Percentiles rank a stretch among this genome's conserved stretches.
phyloP scores from a whole-genome alignment of 2,329 filamentous ascomycete species.

The Fusarium agapanthi region DNA sequence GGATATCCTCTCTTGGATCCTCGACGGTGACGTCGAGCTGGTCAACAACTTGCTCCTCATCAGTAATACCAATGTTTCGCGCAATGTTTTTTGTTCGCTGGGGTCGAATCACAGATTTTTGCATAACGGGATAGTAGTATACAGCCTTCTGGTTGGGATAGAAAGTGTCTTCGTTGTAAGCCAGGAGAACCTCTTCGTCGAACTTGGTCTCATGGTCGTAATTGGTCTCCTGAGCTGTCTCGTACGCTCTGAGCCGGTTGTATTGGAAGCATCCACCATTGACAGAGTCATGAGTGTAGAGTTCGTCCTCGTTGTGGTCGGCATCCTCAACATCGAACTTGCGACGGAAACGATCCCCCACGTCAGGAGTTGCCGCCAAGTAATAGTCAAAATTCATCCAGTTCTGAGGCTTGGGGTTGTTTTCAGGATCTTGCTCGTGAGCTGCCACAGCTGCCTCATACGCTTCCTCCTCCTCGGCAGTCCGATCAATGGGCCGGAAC shows the following conservation, averaged over 20 bases:
- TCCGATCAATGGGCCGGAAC: slow-evolving; percentile 67
- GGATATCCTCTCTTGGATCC: slow-evolving; percentile 64
- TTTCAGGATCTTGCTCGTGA: slow-evolving; percentile 64
- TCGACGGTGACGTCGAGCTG: slow-evolving; percentile 64
- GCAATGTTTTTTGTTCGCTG: slow-evolving; percentile 72
- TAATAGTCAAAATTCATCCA: slow-evolving; percentile 74
- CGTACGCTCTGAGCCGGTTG: slow-evolving; percentile 70
- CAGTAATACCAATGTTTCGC: slow-evolving; percentile 59
- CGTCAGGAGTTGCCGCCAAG: slow-evolving; percentile 59
- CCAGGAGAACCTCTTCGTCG: slow-evolving; percentile 69
- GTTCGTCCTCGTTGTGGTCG: slow-evolving; percentile 60
- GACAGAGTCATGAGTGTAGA: slow-evolving; percentile 63
- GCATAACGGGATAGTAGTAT: slow-evolving; percentile 75
- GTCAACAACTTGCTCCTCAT: slow-evolving; percentile 63
- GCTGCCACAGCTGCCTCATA: slow-evolving; percentile 61
- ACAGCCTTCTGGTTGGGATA: slow-evolving; percentile 64
- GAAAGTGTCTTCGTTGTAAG: slow-evolving; percentile 62
- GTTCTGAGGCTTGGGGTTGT: slow-evolving; percentile 64
- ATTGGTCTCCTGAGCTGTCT: slow-evolving; percentile 67
- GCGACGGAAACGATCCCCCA: slow-evolving; percentile 64
- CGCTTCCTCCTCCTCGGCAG: slow-evolving; percentile 61
- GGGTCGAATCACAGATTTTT: slow-evolving; percentile 68
- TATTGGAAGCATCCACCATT: slow-evolving; percentile 66
- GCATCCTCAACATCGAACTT: slow-evolving; percentile 68
- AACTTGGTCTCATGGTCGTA: slow-evolving; percentile 68